A percentile compares a stretch with the other conserved stretches of the same genome.
Evolutionary conservation across 495 filamentous ascomycete species (phyloP).

Genomic region (Stereocaulon alpinum): DNA sequence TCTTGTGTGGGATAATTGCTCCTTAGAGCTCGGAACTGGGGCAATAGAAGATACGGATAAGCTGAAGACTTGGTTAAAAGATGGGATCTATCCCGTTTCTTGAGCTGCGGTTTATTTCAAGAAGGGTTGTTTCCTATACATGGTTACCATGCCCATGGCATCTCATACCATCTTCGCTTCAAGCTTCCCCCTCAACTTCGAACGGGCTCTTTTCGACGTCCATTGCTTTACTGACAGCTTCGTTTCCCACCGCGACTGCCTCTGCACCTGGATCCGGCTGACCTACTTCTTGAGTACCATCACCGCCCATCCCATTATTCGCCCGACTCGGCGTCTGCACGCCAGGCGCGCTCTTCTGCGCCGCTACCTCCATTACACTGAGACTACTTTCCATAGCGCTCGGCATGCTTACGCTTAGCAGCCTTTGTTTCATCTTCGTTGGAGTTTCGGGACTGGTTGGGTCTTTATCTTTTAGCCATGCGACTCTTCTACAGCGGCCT

Average conservation of each 20-base stretch:
- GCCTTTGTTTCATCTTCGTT: constrained; percentile 24
- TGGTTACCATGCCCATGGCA: background rate
- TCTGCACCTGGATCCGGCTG: background rate
- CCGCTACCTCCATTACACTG: constrained; percentile 68
- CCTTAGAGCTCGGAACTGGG: too few species aligned
- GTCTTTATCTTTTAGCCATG: constrained; percentile 55
- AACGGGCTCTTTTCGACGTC: constrained; percentile 20
- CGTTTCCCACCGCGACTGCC: background rate
- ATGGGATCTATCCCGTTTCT: too few species aligned
- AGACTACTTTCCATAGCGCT: constrained; percentile 40
- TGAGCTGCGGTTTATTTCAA: too few species aligned
- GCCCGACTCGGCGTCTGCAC: constrained; percentile 66
- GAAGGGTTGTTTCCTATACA: too few species aligned
- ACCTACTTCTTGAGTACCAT: background rate
- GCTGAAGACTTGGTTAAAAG: too few species aligned
- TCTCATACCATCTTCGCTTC: background rate
- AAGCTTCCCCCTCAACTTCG: constrained; percentile 23
- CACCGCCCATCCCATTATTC: constrained; percentile 7
- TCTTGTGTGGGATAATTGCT: too few species aligned
- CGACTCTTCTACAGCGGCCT: constrained; percentile 67
- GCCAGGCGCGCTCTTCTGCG: constrained; percentile 73
- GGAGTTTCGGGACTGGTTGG: constrained; percentile 28
- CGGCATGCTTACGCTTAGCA: constrained; percentile 40
- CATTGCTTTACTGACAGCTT: background rate
- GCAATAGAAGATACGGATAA: too few species aligned